A percentile compares a stretch with the other conserved stretches of the same genome.
phyloP scores from a whole-genome alignment of 164 flowering plant species.

The Tetracentron sinense region DNA sequence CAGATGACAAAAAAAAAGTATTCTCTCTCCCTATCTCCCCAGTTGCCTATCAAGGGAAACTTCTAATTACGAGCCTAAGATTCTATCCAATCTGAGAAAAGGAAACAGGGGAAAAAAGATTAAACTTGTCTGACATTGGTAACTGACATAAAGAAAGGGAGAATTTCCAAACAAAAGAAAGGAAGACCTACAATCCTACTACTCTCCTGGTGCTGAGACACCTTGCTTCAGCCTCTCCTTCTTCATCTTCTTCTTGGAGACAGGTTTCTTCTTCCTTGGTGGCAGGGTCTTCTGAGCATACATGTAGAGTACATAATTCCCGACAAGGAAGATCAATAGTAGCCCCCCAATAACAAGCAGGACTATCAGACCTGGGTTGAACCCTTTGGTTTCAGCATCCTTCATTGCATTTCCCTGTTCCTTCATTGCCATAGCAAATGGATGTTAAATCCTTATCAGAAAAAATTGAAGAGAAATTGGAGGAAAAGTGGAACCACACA shows the following conservation, averaged over 20 bases:
- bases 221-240: constrained; percentile 95
- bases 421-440: too few relatives aligned
- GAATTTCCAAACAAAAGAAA: background rate
- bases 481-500: too few relatives aligned
- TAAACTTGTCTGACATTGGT: background rate
- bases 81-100: background rate
- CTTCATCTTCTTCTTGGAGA: constrained; percentile 99
- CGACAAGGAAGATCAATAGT: constrained; percentile 60
- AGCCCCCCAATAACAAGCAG: constrained; percentile 71
- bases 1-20: too few relatives aligned
- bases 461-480: too few relatives aligned
- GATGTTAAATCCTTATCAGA: too few relatives aligned
- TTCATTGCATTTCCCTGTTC: constrained; percentile 32
- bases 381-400: constrained; percentile 51
- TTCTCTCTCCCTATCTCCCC: too few relatives aligned
- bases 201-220: constrained; percentile 97
- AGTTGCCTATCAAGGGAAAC: background rate
- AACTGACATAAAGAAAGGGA: constrained; percentile 13
- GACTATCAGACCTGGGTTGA: constrained; percentile 90
- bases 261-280: constrained; percentile 88
- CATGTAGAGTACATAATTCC: constrained; percentile 65
- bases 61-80: background rate
- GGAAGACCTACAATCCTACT: constrained; percentile 12
- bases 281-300: constrained; percentile 92
- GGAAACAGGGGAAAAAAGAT: too few relatives aligned